Evolutionary conservation across 1,284 basidiomycete genomes (phyloP).

Genomic region (Malassezia dermatis): DNA sequence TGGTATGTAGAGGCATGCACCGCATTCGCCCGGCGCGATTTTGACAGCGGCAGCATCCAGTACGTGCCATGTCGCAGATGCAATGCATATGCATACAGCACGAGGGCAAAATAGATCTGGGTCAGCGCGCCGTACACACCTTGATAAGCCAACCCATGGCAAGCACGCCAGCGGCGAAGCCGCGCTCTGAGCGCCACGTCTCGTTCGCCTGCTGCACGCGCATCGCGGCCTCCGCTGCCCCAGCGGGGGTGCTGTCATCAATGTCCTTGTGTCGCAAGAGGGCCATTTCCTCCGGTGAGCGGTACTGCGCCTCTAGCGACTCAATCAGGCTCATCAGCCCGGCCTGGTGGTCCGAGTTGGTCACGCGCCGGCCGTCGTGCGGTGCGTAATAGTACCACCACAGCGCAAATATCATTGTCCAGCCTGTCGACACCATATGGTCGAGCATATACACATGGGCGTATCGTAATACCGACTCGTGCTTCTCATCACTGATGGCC

Average conservation of each 20-base stretch:
- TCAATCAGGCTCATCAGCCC: conserved; percentile 46
- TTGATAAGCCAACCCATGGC: conserved; percentile 76
- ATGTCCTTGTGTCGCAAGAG: conserved; percentile 36
- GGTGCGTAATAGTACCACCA: conserved; percentile 81
- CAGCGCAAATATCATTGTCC: conserved; percentile 80
- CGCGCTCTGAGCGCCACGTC: conserved; percentile 82
- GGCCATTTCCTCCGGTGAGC: conserved; percentile 31
- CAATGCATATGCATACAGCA: conserved; percentile 85
- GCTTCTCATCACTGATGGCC: conserved; percentile 58
- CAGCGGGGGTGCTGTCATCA: conserved; percentile 24
- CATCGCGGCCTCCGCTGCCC: conserved; percentile 40
- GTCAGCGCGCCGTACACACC: conserved; percentile 53
- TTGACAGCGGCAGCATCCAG: conserved; percentile 61
- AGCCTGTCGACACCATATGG: conserved; percentile 80
- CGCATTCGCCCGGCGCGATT: conserved; percentile 19
- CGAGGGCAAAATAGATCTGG: conserved; percentile 80
- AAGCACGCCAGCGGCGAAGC: conserved; percentile 65
- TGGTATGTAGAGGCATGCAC: conserved; percentile 15
- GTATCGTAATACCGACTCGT: conserved; percentile 66
- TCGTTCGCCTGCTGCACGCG: conserved; percentile 27
- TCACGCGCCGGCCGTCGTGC: conserved; percentile 59
- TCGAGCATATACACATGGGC: conserved; percentile 86
- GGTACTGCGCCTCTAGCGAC: conserved; percentile 38
- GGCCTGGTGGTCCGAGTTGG: conserved; percentile 35
- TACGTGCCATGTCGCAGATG: conserved; percentile 88